phyloP scores from a whole-genome alignment of 768 basidiomycete genomes.

The Rhodotorula babjevae region DNA sequence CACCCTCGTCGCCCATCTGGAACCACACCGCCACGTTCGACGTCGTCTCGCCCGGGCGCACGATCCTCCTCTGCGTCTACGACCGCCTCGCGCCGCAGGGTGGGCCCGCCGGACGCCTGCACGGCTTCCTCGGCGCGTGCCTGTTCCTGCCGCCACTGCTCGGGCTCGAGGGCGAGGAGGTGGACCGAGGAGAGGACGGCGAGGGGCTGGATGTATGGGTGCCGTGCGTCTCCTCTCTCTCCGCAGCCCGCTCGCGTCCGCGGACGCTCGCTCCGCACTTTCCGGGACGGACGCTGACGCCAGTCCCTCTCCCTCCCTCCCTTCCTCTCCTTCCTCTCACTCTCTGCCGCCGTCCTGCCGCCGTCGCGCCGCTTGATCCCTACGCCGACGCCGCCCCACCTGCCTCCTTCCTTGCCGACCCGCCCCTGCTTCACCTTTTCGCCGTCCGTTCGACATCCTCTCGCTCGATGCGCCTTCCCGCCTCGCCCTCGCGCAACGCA shows the following conservation, averaged over 20 bases:
- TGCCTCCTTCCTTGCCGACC: not conserved
- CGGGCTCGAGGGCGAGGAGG: constrained; percentile 57
- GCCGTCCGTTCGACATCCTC: not conserved
- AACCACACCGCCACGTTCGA: constrained; percentile 90
- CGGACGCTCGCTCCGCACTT: not conserved
- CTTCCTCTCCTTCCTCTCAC: not conserved
- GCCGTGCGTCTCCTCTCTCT: constrained; percentile 92
- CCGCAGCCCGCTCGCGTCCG: constrained; percentile 25
- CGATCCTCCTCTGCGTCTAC: constrained; percentile 36
- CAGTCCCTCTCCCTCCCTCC: not conserved
- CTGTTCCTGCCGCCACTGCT: constrained; percentile 60
- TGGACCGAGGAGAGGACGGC: constrained; percentile 66
- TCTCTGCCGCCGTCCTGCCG: too few relatives aligned
- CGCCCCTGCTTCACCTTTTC: too few relatives aligned
- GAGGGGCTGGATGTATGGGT: constrained; percentile 76
- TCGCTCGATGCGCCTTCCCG: not conserved
- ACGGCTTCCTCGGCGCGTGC: constrained; percentile 33
- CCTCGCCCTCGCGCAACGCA: not conserved
- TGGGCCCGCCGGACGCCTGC: not conserved
- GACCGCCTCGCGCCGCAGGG: constrained; percentile 89
- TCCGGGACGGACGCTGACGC: not conserved
- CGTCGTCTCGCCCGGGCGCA: constrained; percentile 35
- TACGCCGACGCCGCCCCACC: too few relatives aligned
- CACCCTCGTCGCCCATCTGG: constrained; percentile 65
- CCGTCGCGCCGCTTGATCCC: not conserved